Base-by-base conservation (phyloP, 2,329 filamentous ascomycete species). In the Cladosporium halotolerans region DNA sequence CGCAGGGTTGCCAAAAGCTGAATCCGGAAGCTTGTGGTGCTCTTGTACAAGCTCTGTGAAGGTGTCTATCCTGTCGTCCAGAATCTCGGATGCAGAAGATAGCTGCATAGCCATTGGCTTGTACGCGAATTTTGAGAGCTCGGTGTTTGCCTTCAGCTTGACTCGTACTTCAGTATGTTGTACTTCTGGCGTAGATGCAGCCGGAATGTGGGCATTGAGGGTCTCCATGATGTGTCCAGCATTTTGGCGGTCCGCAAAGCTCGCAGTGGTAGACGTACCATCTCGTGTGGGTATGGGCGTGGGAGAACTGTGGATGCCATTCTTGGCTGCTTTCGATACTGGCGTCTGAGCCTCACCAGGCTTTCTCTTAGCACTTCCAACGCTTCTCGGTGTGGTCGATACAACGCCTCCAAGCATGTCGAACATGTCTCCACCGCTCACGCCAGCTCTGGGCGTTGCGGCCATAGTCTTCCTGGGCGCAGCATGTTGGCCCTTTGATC, bases 51-150 rank as follows among this genome's bases (percentile, higher is more conserved):
- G 70, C n/a, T 76, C 73, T 55, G 83, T 79, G 64, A 96, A 96
- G 58, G 91, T 89, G 63, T 97, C 90, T 73, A 99, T 96, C 62
- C 90, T 81, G 70, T 97, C 92, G 71, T 99, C 93, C 7, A 97
- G 79, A 42, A 96, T 88, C 69, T 96, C 91, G 4, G 92, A 95
- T 0, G 89, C 84, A 68, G 96, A 91, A 4, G 89, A 91, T 6
- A 93, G 78, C 65, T 96, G 95, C 90, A 97, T 96, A 2, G 89
- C 86, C 77, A 97, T 85, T 2, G 90, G 88, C 66, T 91, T 93
- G 72, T 97, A 99, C 1, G 78, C 83, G 61, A 96, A 85, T 68
- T 96, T 96, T 68, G 91, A 90, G 64, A 89, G 80, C 67, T 97
- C 92, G 1, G 89, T 92, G 55, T 88, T 88, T 2, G 89, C 88